phyloP scores from a whole-genome alignment of 495 filamentous ascomycete species.

The Hypoxylon fuscum region DNA sequence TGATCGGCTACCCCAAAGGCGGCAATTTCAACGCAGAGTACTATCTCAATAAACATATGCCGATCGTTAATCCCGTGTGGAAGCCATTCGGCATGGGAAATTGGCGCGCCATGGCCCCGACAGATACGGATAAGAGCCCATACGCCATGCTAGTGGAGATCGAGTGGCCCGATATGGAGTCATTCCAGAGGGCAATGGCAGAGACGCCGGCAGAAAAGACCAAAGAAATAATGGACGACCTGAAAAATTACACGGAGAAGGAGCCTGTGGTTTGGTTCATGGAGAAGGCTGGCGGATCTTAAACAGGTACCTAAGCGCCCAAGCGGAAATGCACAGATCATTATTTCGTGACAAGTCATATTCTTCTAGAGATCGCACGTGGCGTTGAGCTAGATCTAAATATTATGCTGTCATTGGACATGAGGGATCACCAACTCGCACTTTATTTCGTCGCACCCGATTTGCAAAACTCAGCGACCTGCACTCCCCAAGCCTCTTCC shows the following conservation, averaged over 20 bases:
- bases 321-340: too few relatives aligned
- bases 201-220: slow-evolving; percentile 14
- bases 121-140: slow-evolving; percentile 16
- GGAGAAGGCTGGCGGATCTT: slow-evolving; percentile 20
- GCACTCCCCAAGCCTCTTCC: slow-evolving; percentile 53
- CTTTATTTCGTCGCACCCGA: slow-evolving; percentile 23
- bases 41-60: slow-evolving; percentile 23
- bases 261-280: slow-evolving; percentile 34
- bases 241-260: slow-evolving; percentile 31
- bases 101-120: slow-evolving; percentile 17
- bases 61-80: slow-evolving; percentile 11
- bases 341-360: too few relatives aligned
- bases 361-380: not conserved
- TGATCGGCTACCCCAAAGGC: slow-evolving; percentile 27
- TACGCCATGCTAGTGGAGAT: slow-evolving; percentile 19
- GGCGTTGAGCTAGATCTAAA: not conserved
- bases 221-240: slow-evolving; percentile 19
- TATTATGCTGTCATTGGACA: not conserved
- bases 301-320: too few relatives aligned
- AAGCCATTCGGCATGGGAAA: slow-evolving; percentile 22
- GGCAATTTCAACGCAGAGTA: slow-evolving; percentile 25
- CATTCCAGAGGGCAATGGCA: slow-evolving; percentile 15
- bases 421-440: not conserved
- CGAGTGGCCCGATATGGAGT: slow-evolving; percentile 30
- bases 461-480: slow-evolving; percentile 44